phyloP scores from a whole-genome alignment of 768 basidiomycete genomes.

The Lactifluus hygrophoroides region DNA sequence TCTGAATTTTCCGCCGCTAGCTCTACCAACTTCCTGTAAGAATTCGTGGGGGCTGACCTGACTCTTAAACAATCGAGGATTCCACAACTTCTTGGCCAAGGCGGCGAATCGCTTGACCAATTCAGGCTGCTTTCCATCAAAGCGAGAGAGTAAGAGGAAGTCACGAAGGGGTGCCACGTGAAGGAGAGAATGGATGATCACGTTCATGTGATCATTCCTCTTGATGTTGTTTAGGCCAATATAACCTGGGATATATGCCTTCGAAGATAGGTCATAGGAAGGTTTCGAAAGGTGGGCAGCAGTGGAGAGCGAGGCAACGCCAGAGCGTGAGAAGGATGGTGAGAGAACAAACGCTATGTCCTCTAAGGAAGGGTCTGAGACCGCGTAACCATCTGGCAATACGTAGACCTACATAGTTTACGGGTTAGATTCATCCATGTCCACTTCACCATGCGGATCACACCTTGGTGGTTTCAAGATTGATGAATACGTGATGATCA shows the following conservation, averaged over 20 bases:
- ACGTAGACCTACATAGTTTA: conserved; percentile 73
- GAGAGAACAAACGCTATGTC: conserved; percentile 89
- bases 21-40: conserved; percentile 89
- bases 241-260: conserved; percentile 85
- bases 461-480: conserved; percentile 89
- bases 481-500: conserved; percentile 97
- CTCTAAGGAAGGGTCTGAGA: conserved; percentile 92
- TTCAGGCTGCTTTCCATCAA: conserved; percentile 71
- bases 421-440: background rate
- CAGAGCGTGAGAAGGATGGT: conserved; percentile 68
- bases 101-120: conserved; percentile 80
- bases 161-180: conserved; percentile 88
- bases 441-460: conserved; percentile 19
- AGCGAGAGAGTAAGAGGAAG: conserved; percentile 70
- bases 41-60: conserved; percentile 99
- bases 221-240: conserved; percentile 98
- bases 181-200: conserved; percentile 86
- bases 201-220: conserved; percentile 95
- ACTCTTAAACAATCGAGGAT: conserved; percentile 90
- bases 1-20: conserved; percentile 84
- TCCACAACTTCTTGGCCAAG: conserved; percentile 93
- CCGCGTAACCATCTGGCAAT: conserved; percentile 92
- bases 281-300: conserved; percentile 55
- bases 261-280: conserved; percentile 77
- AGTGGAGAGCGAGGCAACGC: conserved; percentile 48